These are phyloP conservation scores for Suillus luteus DNA, from an alignment of 768 basidiomycete genomes.

Conservation along the genomic window DNA sequence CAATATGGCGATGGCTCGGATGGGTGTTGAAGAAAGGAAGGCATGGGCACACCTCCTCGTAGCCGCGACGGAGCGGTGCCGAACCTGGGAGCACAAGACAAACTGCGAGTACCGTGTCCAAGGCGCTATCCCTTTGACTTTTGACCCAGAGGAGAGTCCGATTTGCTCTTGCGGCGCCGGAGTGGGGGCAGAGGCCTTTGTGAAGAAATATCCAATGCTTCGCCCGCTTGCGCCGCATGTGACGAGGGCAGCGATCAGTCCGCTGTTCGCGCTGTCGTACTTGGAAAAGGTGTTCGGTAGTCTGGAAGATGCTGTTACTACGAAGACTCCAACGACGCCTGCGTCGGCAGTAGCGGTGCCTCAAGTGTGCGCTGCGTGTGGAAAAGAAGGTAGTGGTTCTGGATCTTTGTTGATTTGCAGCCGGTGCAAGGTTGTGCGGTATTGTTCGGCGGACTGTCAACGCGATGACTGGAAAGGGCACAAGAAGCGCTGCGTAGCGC, in stretches of 20 bases:
- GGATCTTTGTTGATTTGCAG: conserved; percentile 34
- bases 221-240: conserved; percentile 40
- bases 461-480: conserved; percentile 49
- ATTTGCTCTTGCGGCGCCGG: conserved; percentile 58
- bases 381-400: conserved; percentile 15
- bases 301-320: not conserved
- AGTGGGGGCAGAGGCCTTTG: conserved; percentile 44
- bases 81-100: conserved; percentile 49
- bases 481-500: conserved; percentile 36
- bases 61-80: conserved; percentile 52
- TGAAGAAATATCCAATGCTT: conserved; percentile 35
- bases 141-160: conserved; percentile 39
- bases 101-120: conserved; percentile 49
- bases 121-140: conserved; percentile 39
- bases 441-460: conserved; percentile 50
- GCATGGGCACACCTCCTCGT: conserved; percentile 58
- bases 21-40: conserved; percentile 36
- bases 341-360: not conserved
- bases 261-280: conserved; percentile 54
- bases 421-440: conserved; percentile 40
- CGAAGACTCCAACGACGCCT: not conserved
- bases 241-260: conserved; percentile 53
- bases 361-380: conserved; percentile 22
- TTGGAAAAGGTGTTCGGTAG: conserved; percentile 39
- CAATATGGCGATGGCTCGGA: conserved; percentile 18